These are phyloP conservation scores for Tremellales sp. DNA, from an alignment of 1,284 basidiomycete genomes.

Conservation along the genomic window DNA sequence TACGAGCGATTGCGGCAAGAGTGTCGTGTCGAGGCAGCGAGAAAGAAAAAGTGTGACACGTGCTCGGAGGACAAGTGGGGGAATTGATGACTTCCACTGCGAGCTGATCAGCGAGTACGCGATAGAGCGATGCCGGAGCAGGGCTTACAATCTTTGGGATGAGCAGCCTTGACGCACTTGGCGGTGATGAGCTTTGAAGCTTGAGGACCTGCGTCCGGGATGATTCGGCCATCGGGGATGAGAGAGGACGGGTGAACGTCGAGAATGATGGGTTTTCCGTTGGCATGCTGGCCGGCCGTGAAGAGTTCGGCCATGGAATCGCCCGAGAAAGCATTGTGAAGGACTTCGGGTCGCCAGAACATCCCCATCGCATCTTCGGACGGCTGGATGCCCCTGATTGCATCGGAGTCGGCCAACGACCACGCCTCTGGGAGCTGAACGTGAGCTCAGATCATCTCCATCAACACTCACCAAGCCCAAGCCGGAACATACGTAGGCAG, in stretches of 20 bases:
- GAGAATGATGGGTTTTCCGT: conserved; percentile 49
- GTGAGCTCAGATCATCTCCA: too few relatives aligned
- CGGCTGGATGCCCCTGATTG: conserved; percentile 76
- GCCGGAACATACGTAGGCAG: conserved; percentile 52
- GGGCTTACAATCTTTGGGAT: conserved; percentile 34
- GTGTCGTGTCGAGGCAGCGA: conserved; percentile 41
- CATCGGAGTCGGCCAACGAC: conserved; percentile 86
- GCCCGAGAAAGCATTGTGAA: conserved; percentile 80
- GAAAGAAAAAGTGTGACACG: conserved; percentile 89
- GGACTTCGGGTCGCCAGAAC: conserved; percentile 92
- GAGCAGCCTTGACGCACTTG: conserved; percentile 75
- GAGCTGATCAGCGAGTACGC: conserved; percentile 29
- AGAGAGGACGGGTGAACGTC: background rate
- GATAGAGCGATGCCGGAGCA: background rate
- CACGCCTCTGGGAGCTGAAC: conserved; percentile 52
- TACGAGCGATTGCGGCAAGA: conserved; percentile 25
- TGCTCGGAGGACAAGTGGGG: conserved; percentile 82
- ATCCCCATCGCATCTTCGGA: conserved; percentile 80
- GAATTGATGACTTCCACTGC: conserved; percentile 92
- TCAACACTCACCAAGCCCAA: conserved; percentile 50
- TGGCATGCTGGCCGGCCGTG: conserved; percentile 27
- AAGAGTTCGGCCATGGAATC: conserved; percentile 40
- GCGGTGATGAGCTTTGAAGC: conserved; percentile 66
- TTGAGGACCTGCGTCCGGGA: conserved; percentile 40
- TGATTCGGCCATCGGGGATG: conserved; percentile 25